phyloP scores from a whole-genome alignment of 176 grass and related monocot genomes.

The Hyparrhenia diplandra region DNA sequence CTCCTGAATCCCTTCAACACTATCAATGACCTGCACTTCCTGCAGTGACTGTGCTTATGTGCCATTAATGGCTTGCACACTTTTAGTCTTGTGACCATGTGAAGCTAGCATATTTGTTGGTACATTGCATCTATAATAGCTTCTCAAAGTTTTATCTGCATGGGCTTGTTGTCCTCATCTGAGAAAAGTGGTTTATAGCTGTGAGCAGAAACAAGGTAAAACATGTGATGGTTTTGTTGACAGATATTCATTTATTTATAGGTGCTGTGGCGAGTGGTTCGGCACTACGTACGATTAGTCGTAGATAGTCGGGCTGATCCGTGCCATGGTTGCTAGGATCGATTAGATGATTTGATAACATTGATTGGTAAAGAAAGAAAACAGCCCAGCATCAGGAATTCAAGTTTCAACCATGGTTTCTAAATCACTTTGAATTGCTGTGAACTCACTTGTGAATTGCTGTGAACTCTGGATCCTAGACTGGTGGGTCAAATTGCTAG shows the following conservation, averaged over 20 bases:
- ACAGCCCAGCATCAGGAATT: neutral
- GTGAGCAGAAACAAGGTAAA: neutral
- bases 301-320: too few species aligned
- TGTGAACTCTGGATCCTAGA: neutral
- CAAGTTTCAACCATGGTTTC: neutral
- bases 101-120: neutral
- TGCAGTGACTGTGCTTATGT: constrained; percentile 4
- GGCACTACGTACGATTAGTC: too few species aligned
- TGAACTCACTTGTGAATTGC: neutral
- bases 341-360: neutral
- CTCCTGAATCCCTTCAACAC: neutral
- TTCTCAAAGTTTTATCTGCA: neutral
- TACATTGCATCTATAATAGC: neutral
- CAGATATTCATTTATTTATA: neutral
- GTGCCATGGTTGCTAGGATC: neutral
- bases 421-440: too few species aligned
- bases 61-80: neutral
- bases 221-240: neutral
- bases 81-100: neutral
- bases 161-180: neutral
- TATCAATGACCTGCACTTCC: neutral
- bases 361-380: neutral
- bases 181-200: neutral
- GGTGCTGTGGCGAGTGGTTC: too few species aligned
- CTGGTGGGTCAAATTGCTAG: neutral